These are phyloP conservation scores for Clathrospora elynae DNA, from an alignment of 2,329 filamentous ascomycete species.

Conservation along the genomic window DNA sequence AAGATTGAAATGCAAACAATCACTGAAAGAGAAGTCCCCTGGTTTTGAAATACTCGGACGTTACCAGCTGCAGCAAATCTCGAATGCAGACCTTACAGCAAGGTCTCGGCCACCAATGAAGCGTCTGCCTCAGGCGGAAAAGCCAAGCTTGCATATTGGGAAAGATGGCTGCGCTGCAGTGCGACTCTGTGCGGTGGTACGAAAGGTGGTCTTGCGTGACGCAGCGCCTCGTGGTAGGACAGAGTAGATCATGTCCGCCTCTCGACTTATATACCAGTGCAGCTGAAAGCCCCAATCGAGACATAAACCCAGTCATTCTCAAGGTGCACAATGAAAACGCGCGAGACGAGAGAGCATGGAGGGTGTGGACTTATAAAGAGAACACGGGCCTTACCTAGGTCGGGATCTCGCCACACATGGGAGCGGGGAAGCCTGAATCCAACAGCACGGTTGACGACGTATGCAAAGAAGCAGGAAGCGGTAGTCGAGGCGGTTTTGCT, in stretches of 20 bases:
- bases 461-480: conserved; percentile 32
- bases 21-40: conserved; percentile 31
- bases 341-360: conserved; percentile 11
- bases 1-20: conserved; percentile 27
- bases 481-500: conserved; percentile 30
- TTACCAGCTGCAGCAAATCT: conserved; percentile 36
- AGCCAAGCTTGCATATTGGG: conserved; percentile 39
- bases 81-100: conserved; percentile 39
- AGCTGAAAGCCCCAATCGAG: not conserved
- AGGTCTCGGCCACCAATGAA: conserved; percentile 39
- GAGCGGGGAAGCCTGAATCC: conserved; percentile 32
- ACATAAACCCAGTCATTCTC: conserved; percentile 7
- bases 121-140: conserved; percentile 26
- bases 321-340: conserved; percentile 17
- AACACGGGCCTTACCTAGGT: conserved; percentile 37
- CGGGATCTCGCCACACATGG: conserved; percentile 28
- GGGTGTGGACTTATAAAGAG: conserved; percentile 5
- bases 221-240: conserved; percentile 31
- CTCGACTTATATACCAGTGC: conserved; percentile 4
- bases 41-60: conserved; percentile 41
- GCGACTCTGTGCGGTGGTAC: conserved; percentile 42
- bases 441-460: conserved; percentile 30
- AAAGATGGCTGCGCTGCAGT: conserved; percentile 43
- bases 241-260: conserved; percentile 16
- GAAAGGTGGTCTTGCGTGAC: conserved; percentile 37